Base-by-base conservation (phyloP, 768 basidiomycete species). In the Botryobasidium botryosum region DNA sequence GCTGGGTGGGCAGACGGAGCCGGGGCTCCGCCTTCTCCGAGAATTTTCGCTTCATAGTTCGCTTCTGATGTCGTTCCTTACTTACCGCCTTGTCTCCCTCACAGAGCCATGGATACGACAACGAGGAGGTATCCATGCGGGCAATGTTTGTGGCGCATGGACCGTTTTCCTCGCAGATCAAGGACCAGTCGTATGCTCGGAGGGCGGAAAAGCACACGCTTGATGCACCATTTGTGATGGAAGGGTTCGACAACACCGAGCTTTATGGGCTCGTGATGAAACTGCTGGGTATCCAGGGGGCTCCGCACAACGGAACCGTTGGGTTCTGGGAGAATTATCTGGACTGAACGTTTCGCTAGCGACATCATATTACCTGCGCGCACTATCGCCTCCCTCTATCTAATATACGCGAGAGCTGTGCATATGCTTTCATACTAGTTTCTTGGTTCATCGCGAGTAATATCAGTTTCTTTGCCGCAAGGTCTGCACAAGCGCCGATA, bases 61-160 rank as follows among this genome's bases (percentile, higher is more conserved):
- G 17, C 35, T 36, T 10, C 37, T 21, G 8, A 13, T 27, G 23
- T 42, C 10, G 17, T 8, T 17, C 31, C 31, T 17, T 33, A 8
- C 31, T 33, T 8, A 33, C 40, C 29, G 40, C 21, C 13, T 31
- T 21, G 23, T 12, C 4, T n/a, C 32, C 29, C 15, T 42, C 51
- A 26, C 52, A 85, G 81, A 87, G 77, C 48, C 90, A 94, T 53
- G 90, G 90, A 5, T 94, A 90, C 56, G 87, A 91, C 58, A 90
- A 88, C 52, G 59, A 69, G 15, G 74, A 77, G 33, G 55, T 65
- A 10, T 66, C 78, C 5, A 92, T 92, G 90, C 74, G 76, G 41
- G 87, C 87, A 2, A 78, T 86, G 57, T 91, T 92, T 59, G 77
- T 92, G 46, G 87, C 85, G 7, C 85, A 88, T 56, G 90, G 90